Evolutionary conservation across 441 rosid genomes (phyloP).

Genomic region (Eutrema salsugineum): DNA sequence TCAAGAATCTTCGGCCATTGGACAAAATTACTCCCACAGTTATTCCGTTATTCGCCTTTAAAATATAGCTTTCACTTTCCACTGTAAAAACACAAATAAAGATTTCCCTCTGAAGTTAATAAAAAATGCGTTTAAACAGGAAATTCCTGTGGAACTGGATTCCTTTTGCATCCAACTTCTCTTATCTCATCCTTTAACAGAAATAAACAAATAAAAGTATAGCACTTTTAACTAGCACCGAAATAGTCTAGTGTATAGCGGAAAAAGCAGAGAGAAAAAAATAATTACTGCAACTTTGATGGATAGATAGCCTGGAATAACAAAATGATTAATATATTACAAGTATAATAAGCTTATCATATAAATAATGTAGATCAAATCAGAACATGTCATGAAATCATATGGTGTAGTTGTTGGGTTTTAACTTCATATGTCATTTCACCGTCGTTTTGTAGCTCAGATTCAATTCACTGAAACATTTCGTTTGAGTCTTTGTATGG

Average conservation of each 20-base stretch:
- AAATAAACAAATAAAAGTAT: not conserved
- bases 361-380: not conserved
- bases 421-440: not conserved
- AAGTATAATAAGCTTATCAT: not conserved
- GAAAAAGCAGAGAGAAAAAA: not conserved
- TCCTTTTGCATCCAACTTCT: too few relatives aligned
- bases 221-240: not conserved
- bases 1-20: too few relatives aligned
- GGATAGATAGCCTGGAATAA: not conserved
- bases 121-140: too few relatives aligned
- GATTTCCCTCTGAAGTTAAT: too few relatives aligned
- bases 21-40: too few relatives aligned
- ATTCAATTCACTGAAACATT: too few relatives aligned
- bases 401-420: not conserved
- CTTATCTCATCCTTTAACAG: not conserved
- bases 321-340: not conserved
- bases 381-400: not conserved
- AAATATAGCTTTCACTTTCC: too few relatives aligned
- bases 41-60: too few relatives aligned
- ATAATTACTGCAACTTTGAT: not conserved
- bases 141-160: too few relatives aligned
- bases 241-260: not conserved
- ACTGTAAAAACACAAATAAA: too few relatives aligned
- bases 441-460: too few relatives aligned
- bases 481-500: not conserved